Evolutionary conservation across 208 protist species (phyloP), one percentile per base, ranked within the genome.

Genomic region (Leishmania guyanensis): DNA sequence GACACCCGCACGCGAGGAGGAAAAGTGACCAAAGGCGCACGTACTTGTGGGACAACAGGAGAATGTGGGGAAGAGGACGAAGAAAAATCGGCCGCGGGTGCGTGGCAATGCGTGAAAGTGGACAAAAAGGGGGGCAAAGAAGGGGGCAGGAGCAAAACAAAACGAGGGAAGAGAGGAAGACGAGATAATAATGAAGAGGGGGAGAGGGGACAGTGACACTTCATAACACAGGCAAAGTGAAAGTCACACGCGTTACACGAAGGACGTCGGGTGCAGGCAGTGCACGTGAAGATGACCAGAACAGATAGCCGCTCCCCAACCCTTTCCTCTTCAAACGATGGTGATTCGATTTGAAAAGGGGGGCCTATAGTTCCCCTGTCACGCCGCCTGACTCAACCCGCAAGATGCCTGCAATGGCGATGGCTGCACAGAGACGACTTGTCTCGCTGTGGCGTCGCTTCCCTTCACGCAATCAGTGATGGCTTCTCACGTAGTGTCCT

Each of bases 41-140:
- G 29, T 9, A 69, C 64, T 10, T 33, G 22, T 43, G 26, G 53
- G 17, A 9, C 16, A 20, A 56, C 10, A 20, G 53, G 0, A 9
- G 43, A 50, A 43, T 29, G 66, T 20, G 66, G 43, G 33, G 26
- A 10, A 72, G 33, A 22, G 39, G 66, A n/a, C 33, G 43, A 33
- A 50, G 6, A 33, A 69, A 3, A 39, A 20, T 16, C 64, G 9
- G 58, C 54, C 22, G 43, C 79, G 29, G 51, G 33, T 29, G 43
- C 43, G 43, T 46, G 43, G 43, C 43, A 46, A 9, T 46, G 43
- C 43, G 43, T 46, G 43, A 70, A 43, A 82, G 66, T 8, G 26
- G 66, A 77, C 39, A 77, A 68, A 75, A 50, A 75, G 66, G 17
- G 53, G 53, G 53, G 53, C 16, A 56, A 22, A 20, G 53, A 20